Conservation (phyloP, 1,139 yeast genomes). For the Yamadazyma epiphylla region DNA sequence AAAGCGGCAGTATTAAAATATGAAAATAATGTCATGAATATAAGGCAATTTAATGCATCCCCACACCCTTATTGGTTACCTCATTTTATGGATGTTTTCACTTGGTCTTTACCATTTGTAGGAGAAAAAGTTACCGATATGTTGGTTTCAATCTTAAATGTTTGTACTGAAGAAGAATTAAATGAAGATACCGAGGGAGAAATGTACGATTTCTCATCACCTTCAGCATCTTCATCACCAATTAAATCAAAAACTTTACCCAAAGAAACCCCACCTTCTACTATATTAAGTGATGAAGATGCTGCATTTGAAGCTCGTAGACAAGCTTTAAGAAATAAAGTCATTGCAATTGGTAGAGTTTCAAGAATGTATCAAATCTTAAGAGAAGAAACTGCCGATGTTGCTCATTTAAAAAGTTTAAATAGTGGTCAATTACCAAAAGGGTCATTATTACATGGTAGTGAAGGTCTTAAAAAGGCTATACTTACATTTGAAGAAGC, state of each 20-base stretch:
- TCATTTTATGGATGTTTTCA: slow-evolving; percentile 94
- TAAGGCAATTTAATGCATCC: slow-evolving; percentile 86
- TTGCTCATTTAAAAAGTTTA: slow-evolving; percentile 70
- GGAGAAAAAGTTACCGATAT: slow-evolving; percentile 96
- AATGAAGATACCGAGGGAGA: slow-evolving; percentile 63
- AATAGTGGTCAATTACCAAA: slow-evolving; percentile 71
- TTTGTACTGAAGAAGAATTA: slow-evolving; percentile 93
- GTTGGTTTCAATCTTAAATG: slow-evolving; percentile 84
- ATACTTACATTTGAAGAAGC: slow-evolving; percentile 83
- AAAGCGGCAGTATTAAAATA: slow-evolving; percentile 94
- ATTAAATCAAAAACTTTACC: slow-evolving; percentile 8
- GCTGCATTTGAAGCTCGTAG: slow-evolving; percentile 43
- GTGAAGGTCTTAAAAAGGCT: slow-evolving; percentile 72
- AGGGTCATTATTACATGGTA: slow-evolving; percentile 81
- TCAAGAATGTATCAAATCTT: slow-evolving; percentile 90
- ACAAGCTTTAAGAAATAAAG: slow-evolving; percentile 77
- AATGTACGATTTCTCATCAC: slow-evolving; percentile 7
- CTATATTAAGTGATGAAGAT: slow-evolving; percentile 3
- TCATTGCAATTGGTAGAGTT: slow-evolving; percentile 90
- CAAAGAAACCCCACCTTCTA: slow-evolving; percentile 6
- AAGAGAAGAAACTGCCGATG: slow-evolving; percentile 87
- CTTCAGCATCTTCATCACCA: slow-evolving; percentile 13
- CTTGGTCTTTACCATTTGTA: slow-evolving; percentile 97
- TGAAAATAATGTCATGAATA: slow-evolving; percentile 90
- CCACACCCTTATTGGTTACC: slow-evolving; percentile 99